Evolutionary conservation across 2,329 filamentous ascomycete genomes (phyloP), one percentile per base, ranked within the genome.

Genomic region (Coniochaeta sp.): DNA sequence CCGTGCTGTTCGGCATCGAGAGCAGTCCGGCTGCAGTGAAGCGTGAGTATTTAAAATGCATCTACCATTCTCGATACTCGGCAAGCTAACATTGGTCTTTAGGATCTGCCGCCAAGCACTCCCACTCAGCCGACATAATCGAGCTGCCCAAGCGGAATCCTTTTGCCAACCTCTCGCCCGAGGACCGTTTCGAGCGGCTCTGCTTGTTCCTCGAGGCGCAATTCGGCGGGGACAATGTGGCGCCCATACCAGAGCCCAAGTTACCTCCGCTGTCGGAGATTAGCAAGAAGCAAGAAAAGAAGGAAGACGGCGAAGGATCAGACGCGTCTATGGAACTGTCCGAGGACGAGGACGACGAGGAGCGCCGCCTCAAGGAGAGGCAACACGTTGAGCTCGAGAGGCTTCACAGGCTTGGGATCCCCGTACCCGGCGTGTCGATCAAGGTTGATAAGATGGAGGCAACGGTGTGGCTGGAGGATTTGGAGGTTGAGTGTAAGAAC

Each of bases 161-260:
- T 0, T 91, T 96, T 73, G 83, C 88, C 14, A 83, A 89, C 52
- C 75, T 91, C 47, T 83, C 83, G 10, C 81, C 92, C 0, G 81
- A 88, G 52, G 91, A 96, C 66, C 89, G 91, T 44, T 86, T 98
- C 44, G 85, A 89, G 63, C 88, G 93, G 36, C 85, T 99, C 22
- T 89, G 96, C 75, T 90, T 96, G 86, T 96, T 99, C 78, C 87
- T 99, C 16, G 95, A 99, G 78, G 90, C 93, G 2, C 95, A 99
- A 73, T 99, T 99, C 70, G 95, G 95, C 63, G 81, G 85, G 34
- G 88, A 95, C 64, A 88, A 91, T 62, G 87, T 98, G 60, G 80
- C 83, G 0, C 92, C 93, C 4, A 89, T 98, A 65, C 82, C 87
- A 42, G 78, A 75, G 69, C 77, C 91, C 62, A 83, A 86, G 72